These are phyloP conservation scores for Pisolithus albus DNA, from an alignment of 768 basidiomycete genomes.

Conservation along the genomic window DNA sequence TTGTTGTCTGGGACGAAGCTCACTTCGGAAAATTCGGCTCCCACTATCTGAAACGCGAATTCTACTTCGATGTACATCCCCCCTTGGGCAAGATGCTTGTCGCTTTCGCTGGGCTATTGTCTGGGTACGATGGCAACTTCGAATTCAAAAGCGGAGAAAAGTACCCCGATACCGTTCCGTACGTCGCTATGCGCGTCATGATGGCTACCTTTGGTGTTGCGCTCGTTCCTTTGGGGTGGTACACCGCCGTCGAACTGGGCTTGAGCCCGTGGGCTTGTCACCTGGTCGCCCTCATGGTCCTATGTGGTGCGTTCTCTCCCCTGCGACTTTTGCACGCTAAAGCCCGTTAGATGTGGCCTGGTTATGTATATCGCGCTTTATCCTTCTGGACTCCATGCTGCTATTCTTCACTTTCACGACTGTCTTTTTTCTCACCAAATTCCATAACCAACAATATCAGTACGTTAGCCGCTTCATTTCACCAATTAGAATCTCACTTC, in stretches of 20 bases:
- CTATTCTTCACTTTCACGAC: slow-evolving; percentile 98
- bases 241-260: slow-evolving; percentile 88
- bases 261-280: slow-evolving; percentile 89
- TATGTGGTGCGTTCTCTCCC: slow-evolving; percentile 57
- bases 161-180: slow-evolving; percentile 84
- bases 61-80: slow-evolving; percentile 99
- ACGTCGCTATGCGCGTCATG: slow-evolving; percentile 91
- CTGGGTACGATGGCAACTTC: slow-evolving; percentile 87
- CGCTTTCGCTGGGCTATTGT: slow-evolving; percentile 82
- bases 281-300: slow-evolving; percentile 87
- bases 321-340: background rate
- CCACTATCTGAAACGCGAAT: slow-evolving; percentile 96
- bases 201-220: slow-evolving; percentile 91
- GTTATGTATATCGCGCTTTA: slow-evolving; percentile 95
- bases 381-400: slow-evolving; percentile 97
- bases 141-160: slow-evolving; percentile 89
- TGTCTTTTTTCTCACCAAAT: slow-evolving; percentile 90
- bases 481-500: slow-evolving; percentile 1
- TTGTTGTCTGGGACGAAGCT: slow-evolving; percentile 98
- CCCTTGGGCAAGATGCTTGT: slow-evolving; percentile 99
- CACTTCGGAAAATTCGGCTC: slow-evolving; percentile 99
- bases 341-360: slow-evolving; percentile 76
- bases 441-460: slow-evolving; percentile 96
- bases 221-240: slow-evolving; percentile 96
- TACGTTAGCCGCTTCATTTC: slow-evolving; percentile 34